A percentile compares a stretch with the other conserved stretches of the same genome.
Evolutionary conservation across 1,284 basidiomycete genomes (phyloP).

Genomic region (Apiotrichum sp.): DNA sequence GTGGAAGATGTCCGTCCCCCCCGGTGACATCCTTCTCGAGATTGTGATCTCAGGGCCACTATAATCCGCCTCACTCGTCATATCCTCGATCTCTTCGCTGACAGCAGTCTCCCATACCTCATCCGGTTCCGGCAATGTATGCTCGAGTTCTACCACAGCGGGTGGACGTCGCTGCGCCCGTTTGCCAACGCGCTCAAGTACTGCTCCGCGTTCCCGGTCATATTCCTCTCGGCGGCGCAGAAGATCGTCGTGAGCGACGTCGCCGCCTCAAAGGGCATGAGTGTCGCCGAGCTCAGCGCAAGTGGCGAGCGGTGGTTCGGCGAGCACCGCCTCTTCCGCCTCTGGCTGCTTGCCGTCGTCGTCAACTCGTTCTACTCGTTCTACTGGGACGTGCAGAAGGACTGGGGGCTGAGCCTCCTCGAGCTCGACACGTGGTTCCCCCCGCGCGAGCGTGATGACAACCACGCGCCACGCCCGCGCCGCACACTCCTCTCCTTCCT

Average conservation of each 20-base stretch:
- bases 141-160: constrained; percentile 69
- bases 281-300: constrained; percentile 38
- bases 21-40: neutral
- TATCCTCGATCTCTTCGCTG: neutral
- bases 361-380: constrained; percentile 93
- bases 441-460: neutral
- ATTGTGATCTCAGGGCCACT: neutral
- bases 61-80: no score
- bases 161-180: constrained; percentile 62
- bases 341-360: constrained; percentile 79
- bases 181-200: constrained; percentile 96
- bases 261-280: constrained; percentile 51
- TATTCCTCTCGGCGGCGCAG: constrained; percentile 84
- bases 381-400: constrained; percentile 98
- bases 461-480: neutral
- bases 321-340: constrained; percentile 67
- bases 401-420: constrained; percentile 88
- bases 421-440: constrained; percentile 47
- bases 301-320: constrained; percentile 60
- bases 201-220: constrained; percentile 94
- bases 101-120: constrained; percentile 73
- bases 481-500: neutral
- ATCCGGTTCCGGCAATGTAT: constrained; percentile 90
- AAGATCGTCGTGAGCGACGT: constrained; percentile 60
- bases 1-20: neutral